Conservation (phyloP, 176 grass and related monocot species). For the Melocanna baccifera region DNA sequence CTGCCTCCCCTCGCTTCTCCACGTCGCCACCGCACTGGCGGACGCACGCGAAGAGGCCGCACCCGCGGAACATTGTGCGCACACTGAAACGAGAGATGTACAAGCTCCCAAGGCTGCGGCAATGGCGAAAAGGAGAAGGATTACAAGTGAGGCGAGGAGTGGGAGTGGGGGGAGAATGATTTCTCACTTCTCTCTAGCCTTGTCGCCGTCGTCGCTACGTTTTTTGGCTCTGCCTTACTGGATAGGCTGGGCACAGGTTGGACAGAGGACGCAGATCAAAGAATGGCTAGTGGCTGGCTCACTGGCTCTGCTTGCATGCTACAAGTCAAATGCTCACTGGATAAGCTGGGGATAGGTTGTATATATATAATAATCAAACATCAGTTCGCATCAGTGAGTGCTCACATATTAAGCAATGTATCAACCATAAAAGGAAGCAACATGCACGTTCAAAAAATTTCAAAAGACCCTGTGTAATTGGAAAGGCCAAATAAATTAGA, state of each 20-base stretch:
- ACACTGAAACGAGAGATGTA: neutral
- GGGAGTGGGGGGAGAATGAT: conserved; percentile 25
- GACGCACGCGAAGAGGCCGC: conserved; percentile 43
- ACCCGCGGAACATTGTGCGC: conserved; percentile 47
- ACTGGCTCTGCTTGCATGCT: conserved; percentile 40
- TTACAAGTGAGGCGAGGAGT: conserved; percentile 16
- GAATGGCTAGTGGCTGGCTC: conserved; percentile 25
- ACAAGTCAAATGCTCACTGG: conserved; percentile 8
- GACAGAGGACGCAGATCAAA: conserved; percentile 12
- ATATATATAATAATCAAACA: no score
- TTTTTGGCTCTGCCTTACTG: conserved; percentile 32
- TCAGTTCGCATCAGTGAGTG: no score
- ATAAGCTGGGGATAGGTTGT: no score
- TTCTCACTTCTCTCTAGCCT: neutral
- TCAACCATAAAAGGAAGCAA: no score
- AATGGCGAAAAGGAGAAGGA: neutral
- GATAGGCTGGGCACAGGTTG: conserved; percentile 49
- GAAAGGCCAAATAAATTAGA: no score
- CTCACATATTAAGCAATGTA: no score
- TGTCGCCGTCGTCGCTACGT: conserved; percentile 15
- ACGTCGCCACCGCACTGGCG: conserved; percentile 35
- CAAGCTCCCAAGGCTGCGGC: neutral
- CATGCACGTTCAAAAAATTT: no score
- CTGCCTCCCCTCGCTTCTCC: conserved; percentile 33
- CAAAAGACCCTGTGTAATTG: no score